These are phyloP conservation scores for Aspergillus japonicus DNA, from an alignment of 2,329 filamentous ascomycete species.

Conservation along the genomic window DNA sequence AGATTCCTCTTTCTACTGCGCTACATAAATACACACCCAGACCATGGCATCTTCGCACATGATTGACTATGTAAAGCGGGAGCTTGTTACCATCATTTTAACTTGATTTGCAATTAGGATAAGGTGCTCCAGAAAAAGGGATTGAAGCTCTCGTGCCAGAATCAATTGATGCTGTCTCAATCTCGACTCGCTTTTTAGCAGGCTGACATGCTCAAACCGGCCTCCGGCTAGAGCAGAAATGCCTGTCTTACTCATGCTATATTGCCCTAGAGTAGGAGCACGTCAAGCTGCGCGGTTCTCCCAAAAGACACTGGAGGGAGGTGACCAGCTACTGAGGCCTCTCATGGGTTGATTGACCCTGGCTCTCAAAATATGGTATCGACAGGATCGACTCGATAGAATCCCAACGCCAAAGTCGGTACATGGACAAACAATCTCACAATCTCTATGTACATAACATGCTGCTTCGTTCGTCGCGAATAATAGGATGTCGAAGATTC, in stretches of 20 bases:
- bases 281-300: neutral
- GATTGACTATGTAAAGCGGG: too few relatives aligned
- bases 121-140: neutral
- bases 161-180: neutral
- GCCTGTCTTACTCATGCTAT: neutral
- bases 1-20: too few relatives aligned
- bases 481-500: slow-evolving; percentile 21
- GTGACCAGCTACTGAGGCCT: slow-evolving; percentile 1
- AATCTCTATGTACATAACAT: slow-evolving; percentile 43
- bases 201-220: neutral
- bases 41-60: too few relatives aligned
- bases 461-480: slow-evolving; percentile 30
- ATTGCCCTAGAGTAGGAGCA: neutral
- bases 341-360: neutral
- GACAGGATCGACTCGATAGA: slow-evolving; percentile 18
- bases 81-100: neutral
- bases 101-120: neutral
- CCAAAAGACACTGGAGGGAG: neutral
- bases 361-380: slow-evolving; percentile 8
- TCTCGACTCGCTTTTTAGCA: neutral
- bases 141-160: neutral
- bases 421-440: slow-evolving; percentile 35
- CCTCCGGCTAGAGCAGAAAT: neutral
- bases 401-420: slow-evolving; percentile 38
- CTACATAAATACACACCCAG: neutral